Evolutionary conservation across 2,329 filamentous ascomycete genomes (phyloP), one percentile per base, ranked within the genome.

Genomic region (Zymoseptoria tritici): DNA sequence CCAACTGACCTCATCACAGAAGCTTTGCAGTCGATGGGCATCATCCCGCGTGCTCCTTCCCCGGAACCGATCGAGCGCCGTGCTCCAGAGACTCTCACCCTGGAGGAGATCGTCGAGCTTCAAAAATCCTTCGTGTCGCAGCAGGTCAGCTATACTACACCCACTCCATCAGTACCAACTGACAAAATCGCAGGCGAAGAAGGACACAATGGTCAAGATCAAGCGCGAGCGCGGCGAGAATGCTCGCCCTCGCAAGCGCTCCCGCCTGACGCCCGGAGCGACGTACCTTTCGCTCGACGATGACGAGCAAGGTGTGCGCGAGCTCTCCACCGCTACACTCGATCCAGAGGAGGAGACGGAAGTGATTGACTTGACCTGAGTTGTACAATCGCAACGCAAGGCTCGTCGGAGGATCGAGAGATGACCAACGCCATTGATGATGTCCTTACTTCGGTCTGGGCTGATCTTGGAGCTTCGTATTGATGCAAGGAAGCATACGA

Each of bases 201-300:
- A 53, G 52, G 52, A 53, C 1, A 16, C 22, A 4, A 9, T 19
- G 20, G 20, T 53, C 49, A 62, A 58, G 29, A 55, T 68, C 60
- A 66, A 67, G 62, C 64, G 62, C 3, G 65, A 67, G 61, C 54
- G 22, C 4, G 22, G 62, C 53, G 57, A 60, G 31, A 62, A 56
- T 20, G 58, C 57, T 8, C 60, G 62, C 11, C 62, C 54, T 6
- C 62, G 64, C 29, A 67, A 66, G 57, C 42, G 24, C 13, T 58
- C 64, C 9, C 61, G 64, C 9, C 59, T 60, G 51, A 31, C 9
- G 1, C 56, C 54, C 1, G 55, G 52, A 11, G 49, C 55, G 13
- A 59, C 56, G 9, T 56, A 57, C 42, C 61, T 67, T 16, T 63
- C 63, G 56, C 20, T 66, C 31, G 61, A 64, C 24, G 64, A 65